Evolutionary conservation across 805 yeast species (phyloP), one percentile per base, ranked within the genome.

Genomic region (Cyberlindnera veronae): DNA sequence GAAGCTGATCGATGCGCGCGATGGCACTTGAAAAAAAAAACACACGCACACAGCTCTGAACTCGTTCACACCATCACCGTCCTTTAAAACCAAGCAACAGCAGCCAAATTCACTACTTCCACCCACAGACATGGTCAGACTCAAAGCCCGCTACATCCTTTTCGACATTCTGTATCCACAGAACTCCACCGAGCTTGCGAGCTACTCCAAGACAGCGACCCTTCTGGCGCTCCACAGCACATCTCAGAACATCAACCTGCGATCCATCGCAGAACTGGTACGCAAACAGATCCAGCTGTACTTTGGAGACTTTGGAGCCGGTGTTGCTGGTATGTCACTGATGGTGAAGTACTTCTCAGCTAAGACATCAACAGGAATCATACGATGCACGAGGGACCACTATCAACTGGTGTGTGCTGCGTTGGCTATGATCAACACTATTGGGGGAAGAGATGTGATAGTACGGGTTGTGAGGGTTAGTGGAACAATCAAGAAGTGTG

Each of bases 401-500:
- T 73, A 69, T 36, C 76, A 80, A 32, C 51, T 74, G 4, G 75
- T 87, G 1, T 67, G 86, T 42, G 86, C 83, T 0, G 86, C 95
- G 0, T 58, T 91, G 45, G 65, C 78, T 1, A 58, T 80, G 34
- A 74, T 82, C 10, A 68, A 67, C 29, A 63, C 64, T 21, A 53
- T 88, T 3, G 79, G 71, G 14, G 77, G 72, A 17, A 55, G 55
- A 22, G 62, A 64, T 6, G 61, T 60, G 5, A 71, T 83, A 10
- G 60, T 89, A 13, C 69, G 80, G 39, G 81, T 85, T 21, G 63
- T 74, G 5, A 84, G 82, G 42, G 78, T 86, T 0, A 81, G 95
- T 54, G 98, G 96, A 0, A 88, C 96, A 0, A 89, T 90, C 23
- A 81, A 80, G 57, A 87, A 86, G 55, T 77, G 95, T 48, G 95